Conservation (phyloP, 1,139 yeast species). For the Pneumocystis jirovecii region DNA sequence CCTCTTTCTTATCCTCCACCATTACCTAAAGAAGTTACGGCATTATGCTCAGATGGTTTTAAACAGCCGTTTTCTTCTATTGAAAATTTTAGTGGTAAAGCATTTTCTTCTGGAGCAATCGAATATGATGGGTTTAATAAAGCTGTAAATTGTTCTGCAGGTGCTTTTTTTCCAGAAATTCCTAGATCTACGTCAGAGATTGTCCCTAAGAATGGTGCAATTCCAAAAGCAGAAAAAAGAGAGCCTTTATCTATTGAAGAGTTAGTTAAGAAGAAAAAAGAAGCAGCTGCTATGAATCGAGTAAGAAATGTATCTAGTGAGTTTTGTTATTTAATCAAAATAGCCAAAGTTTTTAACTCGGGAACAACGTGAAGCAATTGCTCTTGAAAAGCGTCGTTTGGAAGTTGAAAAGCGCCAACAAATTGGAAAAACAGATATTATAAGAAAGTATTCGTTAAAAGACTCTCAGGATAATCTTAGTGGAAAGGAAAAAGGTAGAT, state of each 20-base stretch:
- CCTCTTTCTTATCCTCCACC: too few relatives aligned
- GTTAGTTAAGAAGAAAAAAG: slow-evolving; percentile 8
- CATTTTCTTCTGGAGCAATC: too few relatives aligned
- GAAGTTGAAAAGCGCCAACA: slow-evolving; percentile 16
- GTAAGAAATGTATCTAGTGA: slow-evolving; percentile 4
- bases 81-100: too few relatives aligned
- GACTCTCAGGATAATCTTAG: background rate
- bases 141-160: background rate
- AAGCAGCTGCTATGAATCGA: slow-evolving; percentile 7
- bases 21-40: background rate
- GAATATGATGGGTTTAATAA: background rate
- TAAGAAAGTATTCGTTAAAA: background rate
- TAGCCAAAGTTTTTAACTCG: slow-evolving; percentile 25
- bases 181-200: background rate
- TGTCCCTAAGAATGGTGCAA: background rate
- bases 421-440: slow-evolving; percentile 5
- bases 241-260: slow-evolving; percentile 15
- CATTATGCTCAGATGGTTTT: background rate
- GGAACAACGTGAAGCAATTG: slow-evolving; percentile 31
- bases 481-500: background rate
- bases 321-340: background rate
- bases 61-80: too few relatives aligned
- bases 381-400: slow-evolving; percentile 18
- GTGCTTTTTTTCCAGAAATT: background rate
- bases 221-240: background rate